Evolutionary conservation across 257 asterid genomes (phyloP), one percentile per base, ranked within the genome.

Genomic region (Solanum dulcamara): DNA sequence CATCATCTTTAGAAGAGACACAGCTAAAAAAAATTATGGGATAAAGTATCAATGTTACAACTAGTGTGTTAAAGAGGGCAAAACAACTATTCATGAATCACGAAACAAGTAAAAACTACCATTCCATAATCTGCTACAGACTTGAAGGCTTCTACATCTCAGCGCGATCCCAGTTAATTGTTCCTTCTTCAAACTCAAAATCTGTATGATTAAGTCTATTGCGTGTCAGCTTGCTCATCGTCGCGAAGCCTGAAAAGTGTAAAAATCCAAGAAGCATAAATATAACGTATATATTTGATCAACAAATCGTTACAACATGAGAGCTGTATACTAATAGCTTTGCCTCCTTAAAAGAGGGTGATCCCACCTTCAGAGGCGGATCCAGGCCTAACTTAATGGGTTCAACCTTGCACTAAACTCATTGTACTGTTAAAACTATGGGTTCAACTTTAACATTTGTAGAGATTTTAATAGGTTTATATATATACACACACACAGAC

Each of bases 131-230:
- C 8, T 24, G 57, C 17, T 75, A 46, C 17, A 75, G 82, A 74
- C 40, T 15, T 26, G 18, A 75, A 42, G 81, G 57, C 51, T 30
- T 24, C 53, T 86, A 86, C 48, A 83, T 86, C 75, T 81, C 64
- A 81, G 74, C 67, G 2, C 79, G 77, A 66, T 86, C 86, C 86
- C 88, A 86, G 85, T 86, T 20, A 11, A 86, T 55, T 26, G 88
- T 20, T 30, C 46, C 71, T 30, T 70, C 88, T 28, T 86, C 88
- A 53, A 86, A 60, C 18, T 26, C 85, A 33, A 11, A 7, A 7
- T 71, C 88, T 55, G 64, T 42, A 24, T 57, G 85, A 22, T 81
- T 53, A 44, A 70, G 64, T 83, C 85, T 82, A 71, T 13, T 53
- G 22, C 83, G 81, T 2, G 66, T 60, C 83, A 86, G 79, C 75